Percentiles rank a stretch among this genome's conserved stretches.
These are phyloP conservation scores for Candida maesae DNA, from an alignment of 805 yeast species.

Conservation along the genomic window DNA sequence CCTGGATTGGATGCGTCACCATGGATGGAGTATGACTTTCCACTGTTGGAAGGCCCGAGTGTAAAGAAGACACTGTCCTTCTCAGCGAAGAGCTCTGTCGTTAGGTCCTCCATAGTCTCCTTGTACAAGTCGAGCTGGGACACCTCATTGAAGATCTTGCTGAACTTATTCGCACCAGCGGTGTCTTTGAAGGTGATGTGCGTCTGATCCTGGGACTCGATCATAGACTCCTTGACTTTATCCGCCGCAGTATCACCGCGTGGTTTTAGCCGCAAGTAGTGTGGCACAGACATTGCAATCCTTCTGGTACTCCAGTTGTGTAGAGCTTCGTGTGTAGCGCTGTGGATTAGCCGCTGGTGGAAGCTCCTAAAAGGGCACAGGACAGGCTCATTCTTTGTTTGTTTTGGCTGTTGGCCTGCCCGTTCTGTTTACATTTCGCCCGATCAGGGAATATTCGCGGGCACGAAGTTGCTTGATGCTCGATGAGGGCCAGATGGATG, in stretches of 20 bases:
- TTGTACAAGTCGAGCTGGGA: conserved; percentile 37
- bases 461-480: neutral
- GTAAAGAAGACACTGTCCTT: conserved; percentile 44
- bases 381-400: conserved; percentile 1
- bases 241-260: conserved; percentile 19
- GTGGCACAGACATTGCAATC: conserved; percentile 27
- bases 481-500: no score
- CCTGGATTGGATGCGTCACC: conserved; percentile 37
- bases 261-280: conserved; percentile 37
- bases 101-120: conserved; percentile 21
- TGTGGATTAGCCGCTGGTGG: no score
- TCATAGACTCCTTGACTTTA: conserved; percentile 14
- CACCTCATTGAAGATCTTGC: conserved; percentile 30
- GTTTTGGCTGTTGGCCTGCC: neutral
- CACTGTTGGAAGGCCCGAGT: conserved; percentile 52
- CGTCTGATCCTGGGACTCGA: conserved; percentile 24
- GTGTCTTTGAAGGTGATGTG: conserved; percentile 27
- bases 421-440: conserved; percentile 16
- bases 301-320: neutral
- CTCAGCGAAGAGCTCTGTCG: conserved; percentile 24
- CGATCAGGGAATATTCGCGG: conserved; percentile 9
- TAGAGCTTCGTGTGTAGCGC: neutral
- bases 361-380: neutral
- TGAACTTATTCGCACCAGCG: conserved; percentile 28
- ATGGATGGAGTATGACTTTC: conserved; percentile 40